A percentile compares a stretch with the other conserved stretches of the same genome.
phyloP scores from a whole-genome alignment of 2,329 filamentous ascomycete genomes.

The Drechmeria coniospora region DNA sequence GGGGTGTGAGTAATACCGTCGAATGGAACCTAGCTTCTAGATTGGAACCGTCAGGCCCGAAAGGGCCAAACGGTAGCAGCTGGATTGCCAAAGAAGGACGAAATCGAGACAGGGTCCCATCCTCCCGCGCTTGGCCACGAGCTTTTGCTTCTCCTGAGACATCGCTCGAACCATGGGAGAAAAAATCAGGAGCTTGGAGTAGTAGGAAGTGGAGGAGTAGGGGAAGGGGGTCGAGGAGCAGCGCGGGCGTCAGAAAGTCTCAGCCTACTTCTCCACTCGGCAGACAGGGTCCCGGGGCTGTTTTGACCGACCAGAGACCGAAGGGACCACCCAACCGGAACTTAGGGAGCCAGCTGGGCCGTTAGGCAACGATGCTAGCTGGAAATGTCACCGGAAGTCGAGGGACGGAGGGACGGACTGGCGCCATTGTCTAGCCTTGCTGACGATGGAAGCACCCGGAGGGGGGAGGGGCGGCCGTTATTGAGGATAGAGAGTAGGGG shows the following conservation, averaged over 20 bases:
- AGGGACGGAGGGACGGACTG: no score
- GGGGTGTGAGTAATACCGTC: slow-evolving; percentile 5
- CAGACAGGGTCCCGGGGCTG: slow-evolving; percentile 1
- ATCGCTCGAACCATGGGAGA: slow-evolving; percentile 4
- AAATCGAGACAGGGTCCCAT: no score
- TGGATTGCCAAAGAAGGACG: slow-evolving; percentile 1
- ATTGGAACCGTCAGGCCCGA: no score
- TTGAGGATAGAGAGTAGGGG: no score
- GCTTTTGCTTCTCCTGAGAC: slow-evolving; percentile 3
- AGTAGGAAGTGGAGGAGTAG: neutral
- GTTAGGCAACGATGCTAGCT: no score
- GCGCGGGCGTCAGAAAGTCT: neutral
- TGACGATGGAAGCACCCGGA: no score
- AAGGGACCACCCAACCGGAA: slow-evolving; percentile 7
- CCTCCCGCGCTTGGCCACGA: no score
- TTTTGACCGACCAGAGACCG: slow-evolving; percentile 6
- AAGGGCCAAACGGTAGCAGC: slow-evolving; percentile 3
- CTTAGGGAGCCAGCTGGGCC: slow-evolving; percentile 3
- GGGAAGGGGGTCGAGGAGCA: neutral
- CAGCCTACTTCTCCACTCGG: slow-evolving; percentile 1
- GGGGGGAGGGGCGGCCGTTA: no score
- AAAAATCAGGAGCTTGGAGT: neutral
- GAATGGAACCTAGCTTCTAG: no score
- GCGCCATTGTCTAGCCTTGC: no score
- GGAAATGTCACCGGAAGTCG: no score